Evolutionary conservation across 371 early-diverging fungal genomes (phyloP).

Genomic region (Mortierella sp.): DNA sequence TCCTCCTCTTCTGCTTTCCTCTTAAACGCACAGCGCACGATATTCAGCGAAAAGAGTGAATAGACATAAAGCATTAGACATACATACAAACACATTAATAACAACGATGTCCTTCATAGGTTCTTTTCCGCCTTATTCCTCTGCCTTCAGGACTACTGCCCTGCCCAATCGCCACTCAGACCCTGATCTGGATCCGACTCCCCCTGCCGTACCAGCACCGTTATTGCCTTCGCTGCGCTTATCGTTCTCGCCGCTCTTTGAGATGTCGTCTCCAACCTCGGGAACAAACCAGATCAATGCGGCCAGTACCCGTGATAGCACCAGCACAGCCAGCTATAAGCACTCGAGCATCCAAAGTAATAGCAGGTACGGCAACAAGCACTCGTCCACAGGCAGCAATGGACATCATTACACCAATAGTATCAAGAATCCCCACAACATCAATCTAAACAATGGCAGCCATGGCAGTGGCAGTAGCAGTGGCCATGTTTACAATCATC

Average conservation of each 20-base stretch:
- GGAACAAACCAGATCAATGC: conserved; percentile 39
- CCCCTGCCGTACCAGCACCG: conserved; percentile 21
- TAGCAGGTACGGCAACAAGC: conserved; percentile 9
- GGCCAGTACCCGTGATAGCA: conserved; percentile 29
- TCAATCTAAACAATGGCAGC: neutral
- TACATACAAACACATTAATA: neutral
- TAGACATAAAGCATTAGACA: neutral
- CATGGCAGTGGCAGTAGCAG: conserved; percentile 2
- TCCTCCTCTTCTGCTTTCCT: conserved; percentile 3
- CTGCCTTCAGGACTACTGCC: neutral
- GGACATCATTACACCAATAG: conserved; percentile 26
- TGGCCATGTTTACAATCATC: neutral
- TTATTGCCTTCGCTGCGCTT: conserved; percentile 37
- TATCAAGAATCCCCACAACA: conserved; percentile 8
- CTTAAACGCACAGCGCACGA: too few relatives aligned
- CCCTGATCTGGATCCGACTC: conserved; percentile 14
- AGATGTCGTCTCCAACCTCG: conserved; percentile 29
- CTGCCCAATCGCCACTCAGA: neutral
- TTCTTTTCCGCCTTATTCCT: conserved; percentile 9
- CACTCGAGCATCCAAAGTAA: conserved; percentile 13
- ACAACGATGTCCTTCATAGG: conserved; percentile 25
- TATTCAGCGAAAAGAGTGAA: too few relatives aligned
- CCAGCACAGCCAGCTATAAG: conserved; percentile 8
- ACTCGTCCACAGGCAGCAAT: conserved; percentile 13
- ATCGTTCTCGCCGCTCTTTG: conserved; percentile 50